Base-by-base conservation (phyloP, 2,329 filamentous ascomycete genomes). In the Xylaria polymorpha region DNA sequence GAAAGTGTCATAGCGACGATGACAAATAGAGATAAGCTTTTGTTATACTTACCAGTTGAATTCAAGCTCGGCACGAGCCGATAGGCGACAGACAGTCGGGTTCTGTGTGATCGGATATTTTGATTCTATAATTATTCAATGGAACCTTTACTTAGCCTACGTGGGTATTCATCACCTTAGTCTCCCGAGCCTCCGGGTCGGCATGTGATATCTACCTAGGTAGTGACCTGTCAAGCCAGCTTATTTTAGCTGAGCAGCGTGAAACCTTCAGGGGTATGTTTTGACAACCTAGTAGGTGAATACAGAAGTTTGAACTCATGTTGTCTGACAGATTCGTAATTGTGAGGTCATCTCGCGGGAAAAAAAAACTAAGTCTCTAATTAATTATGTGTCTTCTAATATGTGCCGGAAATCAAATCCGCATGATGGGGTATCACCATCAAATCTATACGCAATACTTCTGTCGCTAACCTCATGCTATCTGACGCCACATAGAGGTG, bases 321-420 rank as follows among this genome's bases (percentile, higher is more conserved):
- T 51, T 64, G 32, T 10, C 25, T 59, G 7, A 41, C 7, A 18
- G 3, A 60, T 63, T 35, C 20, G 43, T 35, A 58, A 48, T 41
- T 56, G n/a, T 64, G 46, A 71, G 29, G 41, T 61, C 41, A 66
- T 68, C n/a, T 51, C 48, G 32, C 8, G 41, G 32, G 35, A 39
- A 29, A 35, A 46, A 46, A 15, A 9, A 66, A 56, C 29, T 50
- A 57, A 53, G 8, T 35, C 22, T 67, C 32, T 60, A 9, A 65
- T 61, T 65, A 57, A 66, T 62, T 60, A 48, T 35, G 25, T 61
- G 43, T 68, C 60, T 57, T 62, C n/a, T 66, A 55, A 61, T 59
- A 56, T 14, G 50, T 37, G 46, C 15, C 41, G 25, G 14, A 32
- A 64, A 64, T 61, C 32, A 60, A 18, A 58, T 58, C 29, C 43